Base-by-base conservation (phyloP, 2,329 filamentous ascomycete species). In the Xylariaceae sp. region DNA sequence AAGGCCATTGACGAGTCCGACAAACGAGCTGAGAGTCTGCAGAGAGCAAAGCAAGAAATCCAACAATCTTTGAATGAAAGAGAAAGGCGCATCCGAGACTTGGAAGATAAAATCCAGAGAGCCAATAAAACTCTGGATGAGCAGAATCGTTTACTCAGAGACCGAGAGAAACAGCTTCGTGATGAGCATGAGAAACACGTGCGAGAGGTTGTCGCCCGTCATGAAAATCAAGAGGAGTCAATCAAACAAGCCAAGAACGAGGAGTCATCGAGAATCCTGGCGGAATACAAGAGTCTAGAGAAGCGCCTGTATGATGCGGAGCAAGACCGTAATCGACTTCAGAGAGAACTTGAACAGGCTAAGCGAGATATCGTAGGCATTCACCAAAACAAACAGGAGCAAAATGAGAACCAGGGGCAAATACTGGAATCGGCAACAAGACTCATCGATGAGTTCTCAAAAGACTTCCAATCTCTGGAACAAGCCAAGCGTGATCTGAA, bases 231-330 rank as follows among this genome's bases (percentile, higher is more conserved):
- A 18, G 62, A 72, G 1, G 57, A 68, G 35, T 71, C 73, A 11
- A 57, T 65, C 37, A 30, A 70, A 1, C 62, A 72, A 35, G 61
- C 64, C 11, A 73, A 72, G 18, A 69, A 71, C 7, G 69, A 76
- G 59, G 70, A 72, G n/a, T 65, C 69, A n/a, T 52, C 58, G n/a
- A 68, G 65, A 15, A 62, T 73, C 44, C 63, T 67, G 17, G 61
- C 58, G 9, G 58, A 72, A 15, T 61, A 69, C 17, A 61, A 67
- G 37, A 66, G 69, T 5, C 62, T 68, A 8, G 66, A 72, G 39
- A 66, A 67, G 8, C 59, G 23, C 13, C 63, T 74, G 8, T 55
- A 62, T 41, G 65, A 69, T 30, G 60, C 63, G 5, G 61, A 68
- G 48, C 39, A 58, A 15, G 63, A 68, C n/a, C 64, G 63, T 8